Evolutionary conservation across 2,329 filamentous ascomycete genomes (phyloP), one percentile per base, ranked within the genome.

Genomic region (Chalara sp.): DNA sequence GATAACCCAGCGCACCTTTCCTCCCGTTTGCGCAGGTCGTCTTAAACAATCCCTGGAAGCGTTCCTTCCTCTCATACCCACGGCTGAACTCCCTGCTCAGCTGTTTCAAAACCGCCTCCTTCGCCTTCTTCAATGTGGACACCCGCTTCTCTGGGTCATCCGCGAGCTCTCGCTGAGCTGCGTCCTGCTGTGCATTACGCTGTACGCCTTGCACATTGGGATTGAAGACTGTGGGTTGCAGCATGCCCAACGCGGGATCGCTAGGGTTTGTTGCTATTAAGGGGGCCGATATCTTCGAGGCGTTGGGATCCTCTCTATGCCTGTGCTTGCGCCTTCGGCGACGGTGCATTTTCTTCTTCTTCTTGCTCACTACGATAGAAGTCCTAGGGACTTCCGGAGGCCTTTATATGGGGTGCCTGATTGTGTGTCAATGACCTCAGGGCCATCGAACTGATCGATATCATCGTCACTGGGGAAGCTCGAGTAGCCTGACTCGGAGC

Each of bases 21-120:
- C 50, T 55, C 45, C 56, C 59, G 56, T 56, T 53, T 3, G 58
- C 60, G 45, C 55, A 63, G 5, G 57, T 56, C 30, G 59, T 59
- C 53, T 59, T 63, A 39, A 61, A 59, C 43, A 60, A 58, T 5
- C 56, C 58, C 46, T 48, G 53, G 28, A 55, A 48, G n/a, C 50
- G 28, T 5, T 56, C 56, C 50, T 58, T 62, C 50, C 50, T 60
- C 32, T 61, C 58, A 35, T 59, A 56, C 13, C 47, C 56, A 39
- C 56, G 61, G 48, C 56, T 61, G 49, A 75, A 81, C 61, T 83
- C 76, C 72, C 72, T 58, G 72, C 76, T 47, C 1, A 84, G 72
- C 58, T 81, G 81, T 53, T 70, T 73, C 49, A 84, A 67, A 10
- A 85, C 80, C 1, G 78, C 76, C 55, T 80, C 78, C 62, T 79